These are phyloP conservation scores for Sphaerulina vaccinii DNA, from an alignment of 2,329 filamentous ascomycete genomes.

Conservation along the genomic window DNA sequence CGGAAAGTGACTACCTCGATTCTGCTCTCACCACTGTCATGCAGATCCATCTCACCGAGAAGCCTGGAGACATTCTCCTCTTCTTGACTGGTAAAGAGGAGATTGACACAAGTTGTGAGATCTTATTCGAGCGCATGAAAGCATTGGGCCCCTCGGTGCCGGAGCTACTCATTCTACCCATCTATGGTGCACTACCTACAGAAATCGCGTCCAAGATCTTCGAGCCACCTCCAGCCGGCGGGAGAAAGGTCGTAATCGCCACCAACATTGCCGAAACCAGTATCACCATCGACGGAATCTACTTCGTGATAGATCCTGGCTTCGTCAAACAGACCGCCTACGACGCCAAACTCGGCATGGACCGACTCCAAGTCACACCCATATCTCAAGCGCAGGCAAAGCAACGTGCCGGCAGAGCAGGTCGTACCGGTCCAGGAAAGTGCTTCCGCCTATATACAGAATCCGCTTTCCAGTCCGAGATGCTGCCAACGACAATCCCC, in stretches of 20 bases:
- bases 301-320: slow-evolving; percentile 93
- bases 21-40: slow-evolving; percentile 93
- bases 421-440: slow-evolving; percentile 91
- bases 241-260: slow-evolving; percentile 91
- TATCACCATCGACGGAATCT: slow-evolving; percentile 96
- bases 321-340: slow-evolving; percentile 98
- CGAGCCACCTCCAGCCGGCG: slow-evolving; percentile 82
- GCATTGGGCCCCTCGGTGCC: slow-evolving; percentile 86
- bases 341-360: slow-evolving; percentile 96
- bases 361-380: slow-evolving; percentile 89
- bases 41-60: slow-evolving; percentile 95
- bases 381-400: slow-evolving; percentile 97
- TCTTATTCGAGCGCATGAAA: slow-evolving; percentile 94
- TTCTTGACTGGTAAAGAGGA: slow-evolving; percentile 98
- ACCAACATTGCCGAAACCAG: slow-evolving; percentile 98
- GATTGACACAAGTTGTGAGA: slow-evolving; percentile 92
- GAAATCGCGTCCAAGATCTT: slow-evolving; percentile 96
- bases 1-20: slow-evolving; percentile 93
- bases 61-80: slow-evolving; percentile 87
- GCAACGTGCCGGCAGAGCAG: slow-evolving; percentile 87
- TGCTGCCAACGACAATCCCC: slow-evolving; percentile 92
- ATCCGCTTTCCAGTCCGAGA: slow-evolving; percentile 90
- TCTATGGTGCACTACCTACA: slow-evolving; percentile 90
- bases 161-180: slow-evolving; percentile 86
- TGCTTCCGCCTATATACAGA: slow-evolving; percentile 96